These are phyloP conservation scores for Sugiyamaella lignohabitans DNA, from an alignment of 805 yeast species.

Conservation along the genomic window DNA sequence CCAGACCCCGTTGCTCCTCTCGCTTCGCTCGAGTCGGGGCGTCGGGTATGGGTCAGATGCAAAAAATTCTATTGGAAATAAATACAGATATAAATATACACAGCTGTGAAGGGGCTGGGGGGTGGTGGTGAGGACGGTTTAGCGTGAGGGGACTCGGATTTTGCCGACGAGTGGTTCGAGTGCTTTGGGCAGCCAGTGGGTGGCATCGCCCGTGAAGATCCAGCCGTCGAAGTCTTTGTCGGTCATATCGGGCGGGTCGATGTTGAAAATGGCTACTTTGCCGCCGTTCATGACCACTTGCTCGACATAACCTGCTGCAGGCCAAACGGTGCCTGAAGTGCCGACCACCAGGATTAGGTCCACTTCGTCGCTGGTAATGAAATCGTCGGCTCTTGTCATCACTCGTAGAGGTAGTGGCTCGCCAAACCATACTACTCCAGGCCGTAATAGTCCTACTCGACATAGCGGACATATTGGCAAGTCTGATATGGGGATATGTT, in stretches of 20 bases:
- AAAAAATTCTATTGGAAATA: too few relatives aligned
- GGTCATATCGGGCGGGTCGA: conserved; percentile 48
- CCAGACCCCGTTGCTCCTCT: too few relatives aligned
- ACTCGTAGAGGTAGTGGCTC: conserved; percentile 65
- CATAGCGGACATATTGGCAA: conserved; percentile 79
- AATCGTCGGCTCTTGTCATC: conserved; percentile 64
- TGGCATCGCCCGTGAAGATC: conserved; percentile 79
- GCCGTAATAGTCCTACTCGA: conserved; percentile 58
- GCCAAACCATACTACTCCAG: conserved; percentile 96
- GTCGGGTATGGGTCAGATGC: too few relatives aligned
- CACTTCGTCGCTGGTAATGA: conserved; percentile 48
- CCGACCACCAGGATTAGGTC: conserved; percentile 81
- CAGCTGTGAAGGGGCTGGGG: too few relatives aligned
- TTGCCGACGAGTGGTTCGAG: conserved; percentile 41
- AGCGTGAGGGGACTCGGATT: not conserved
- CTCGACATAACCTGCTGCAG: conserved; percentile 87
- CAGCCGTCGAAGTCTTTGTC: conserved; percentile 46
- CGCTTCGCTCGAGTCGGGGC: too few relatives aligned
- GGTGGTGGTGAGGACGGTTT: too few relatives aligned
- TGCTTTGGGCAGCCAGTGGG: conserved; percentile 60
- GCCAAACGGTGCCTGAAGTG: conserved; percentile 81
- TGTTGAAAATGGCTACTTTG: conserved; percentile 76
- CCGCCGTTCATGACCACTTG: conserved; percentile 69
- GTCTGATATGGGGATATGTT: conserved; percentile 42
- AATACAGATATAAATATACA: too few relatives aligned